Conservation (phyloP, 805 yeast genomes). For the Lachancea sp. region DNA sequence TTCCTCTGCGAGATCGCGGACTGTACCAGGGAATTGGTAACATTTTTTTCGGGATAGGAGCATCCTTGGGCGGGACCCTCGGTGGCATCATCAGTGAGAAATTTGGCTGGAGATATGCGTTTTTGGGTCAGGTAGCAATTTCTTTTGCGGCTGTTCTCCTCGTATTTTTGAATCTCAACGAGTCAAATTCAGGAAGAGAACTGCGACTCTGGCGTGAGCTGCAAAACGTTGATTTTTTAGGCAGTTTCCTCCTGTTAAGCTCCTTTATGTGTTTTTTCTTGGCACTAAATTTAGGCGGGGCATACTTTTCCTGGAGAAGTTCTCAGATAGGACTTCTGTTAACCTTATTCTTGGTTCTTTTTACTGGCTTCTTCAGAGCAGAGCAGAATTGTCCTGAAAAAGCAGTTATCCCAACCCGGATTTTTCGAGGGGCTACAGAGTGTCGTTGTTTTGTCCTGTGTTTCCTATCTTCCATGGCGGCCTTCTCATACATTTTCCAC, state of each 20-base stretch:
- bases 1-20: slow-evolving; percentile 10
- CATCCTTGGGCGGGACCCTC: slow-evolving; percentile 8
- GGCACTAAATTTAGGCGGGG: slow-evolving; percentile 11
- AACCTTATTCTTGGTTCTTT: slow-evolving; percentile 1
- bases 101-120: slow-evolving; percentile 10
- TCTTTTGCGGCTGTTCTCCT: slow-evolving; percentile 1
- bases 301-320: slow-evolving; percentile 8
- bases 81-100: slow-evolving; percentile 9
- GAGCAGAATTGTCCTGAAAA: no score
- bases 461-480: slow-evolving; percentile 9
- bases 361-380: no score
- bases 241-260: slow-evolving; percentile 10
- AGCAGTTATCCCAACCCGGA: no score
- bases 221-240: slow-evolving; percentile 8
- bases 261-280: slow-evolving; percentile 10
- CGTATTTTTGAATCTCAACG: no score
- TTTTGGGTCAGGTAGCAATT: slow-evolving; percentile 7
- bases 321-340: slow-evolving; percentile 8
- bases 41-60: slow-evolving; percentile 8
- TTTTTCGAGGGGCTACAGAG: no score
- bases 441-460: slow-evolving; percentile 7
- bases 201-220: slow-evolving; percentile 3
- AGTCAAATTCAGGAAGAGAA: no score
- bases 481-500: slow-evolving; percentile 10
- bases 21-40: slow-evolving; percentile 10